Conservation (phyloP, 352 stramenopile genomes). For the Phytophthora europaea region DNA sequence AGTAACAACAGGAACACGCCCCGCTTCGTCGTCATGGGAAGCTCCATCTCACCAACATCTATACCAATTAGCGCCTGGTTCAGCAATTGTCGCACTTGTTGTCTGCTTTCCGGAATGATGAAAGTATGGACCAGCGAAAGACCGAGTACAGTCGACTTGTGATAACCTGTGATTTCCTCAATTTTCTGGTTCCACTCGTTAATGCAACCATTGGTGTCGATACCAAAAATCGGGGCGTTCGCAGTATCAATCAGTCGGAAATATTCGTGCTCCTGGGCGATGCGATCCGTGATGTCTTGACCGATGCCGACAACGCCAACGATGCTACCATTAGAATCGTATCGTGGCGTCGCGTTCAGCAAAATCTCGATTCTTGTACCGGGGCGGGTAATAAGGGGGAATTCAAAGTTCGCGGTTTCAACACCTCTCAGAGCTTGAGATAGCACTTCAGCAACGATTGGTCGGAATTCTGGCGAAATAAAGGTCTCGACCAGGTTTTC, state of each 20-base stretch:
- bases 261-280: constrained; percentile 91
- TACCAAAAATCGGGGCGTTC: constrained; percentile 88
- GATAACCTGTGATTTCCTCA: constrained; percentile 84
- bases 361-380: constrained; percentile 65
- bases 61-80: constrained; percentile 88
- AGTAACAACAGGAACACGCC: constrained; percentile 74
- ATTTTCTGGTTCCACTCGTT: constrained; percentile 93
- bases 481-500: constrained; percentile 91
- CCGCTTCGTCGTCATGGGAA: constrained; percentile 85
- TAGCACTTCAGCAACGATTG: constrained; percentile 80
- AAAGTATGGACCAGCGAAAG: constrained; percentile 84
- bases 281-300: constrained; percentile 68
- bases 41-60: constrained; percentile 91
- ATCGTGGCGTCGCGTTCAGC: constrained; percentile 44
- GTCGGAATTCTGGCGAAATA: constrained; percentile 81
- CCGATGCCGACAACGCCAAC: constrained; percentile 83
- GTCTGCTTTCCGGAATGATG: constrained; percentile 77
- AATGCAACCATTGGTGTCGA: constrained; percentile 85
- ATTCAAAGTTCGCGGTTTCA: constrained; percentile 92
- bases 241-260: constrained; percentile 74
- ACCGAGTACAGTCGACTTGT: constrained; percentile 75
- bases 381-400: constrained; percentile 84
- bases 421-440: constrained; percentile 78
- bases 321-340: constrained; percentile 61
- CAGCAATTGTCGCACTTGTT: constrained; percentile 73